Evolutionary conservation across 352 stramenopile species (phyloP).

Genomic region (Globisporangium orthogonon): DNA sequence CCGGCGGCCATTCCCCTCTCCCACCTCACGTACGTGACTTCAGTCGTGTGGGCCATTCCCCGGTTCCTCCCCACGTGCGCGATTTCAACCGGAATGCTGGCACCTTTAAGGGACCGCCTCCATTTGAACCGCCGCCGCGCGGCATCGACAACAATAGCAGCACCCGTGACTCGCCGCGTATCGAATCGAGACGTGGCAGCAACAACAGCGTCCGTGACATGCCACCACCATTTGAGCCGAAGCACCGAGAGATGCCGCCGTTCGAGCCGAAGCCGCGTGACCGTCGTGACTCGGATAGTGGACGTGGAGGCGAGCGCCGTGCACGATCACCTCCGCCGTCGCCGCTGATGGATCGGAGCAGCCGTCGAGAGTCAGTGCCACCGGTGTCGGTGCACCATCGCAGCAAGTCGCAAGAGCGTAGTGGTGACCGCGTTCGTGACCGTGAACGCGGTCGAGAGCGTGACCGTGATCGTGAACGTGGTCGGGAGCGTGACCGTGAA

Average conservation of each 20-base stretch:
- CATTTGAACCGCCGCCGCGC: slow-evolving; percentile 3
- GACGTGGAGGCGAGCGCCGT: slow-evolving; percentile 4
- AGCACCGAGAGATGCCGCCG: slow-evolving; percentile 1
- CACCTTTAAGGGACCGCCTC: neutral
- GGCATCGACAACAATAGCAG: neutral
- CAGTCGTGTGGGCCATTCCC: neutral
- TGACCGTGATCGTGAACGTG: neutral
- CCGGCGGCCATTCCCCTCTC: neutral
- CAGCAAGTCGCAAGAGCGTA: slow-evolving; percentile 4
- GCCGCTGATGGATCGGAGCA: slow-evolving; percentile 14
- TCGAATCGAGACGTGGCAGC: neutral
- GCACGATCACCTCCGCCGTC: slow-evolving; percentile 23
- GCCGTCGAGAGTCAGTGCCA: slow-evolving; percentile 1
- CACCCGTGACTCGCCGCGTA: neutral
- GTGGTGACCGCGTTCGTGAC: neutral
- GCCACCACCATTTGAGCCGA: neutral
- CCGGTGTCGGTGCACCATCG: slow-evolving; percentile 2
- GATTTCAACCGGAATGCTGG: neutral
- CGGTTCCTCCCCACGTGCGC: neutral
- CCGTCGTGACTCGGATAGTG: slow-evolving; percentile 5
- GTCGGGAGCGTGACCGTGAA: neutral
- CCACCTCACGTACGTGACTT: slow-evolving; percentile 1
- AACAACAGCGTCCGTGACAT: neutral
- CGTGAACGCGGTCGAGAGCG: neutral
- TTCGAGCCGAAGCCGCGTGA: slow-evolving; percentile 3